These are phyloP conservation scores for Phytopythium kandeliae DNA, from an alignment of 352 stramenopile species.

Conservation along the genomic window DNA sequence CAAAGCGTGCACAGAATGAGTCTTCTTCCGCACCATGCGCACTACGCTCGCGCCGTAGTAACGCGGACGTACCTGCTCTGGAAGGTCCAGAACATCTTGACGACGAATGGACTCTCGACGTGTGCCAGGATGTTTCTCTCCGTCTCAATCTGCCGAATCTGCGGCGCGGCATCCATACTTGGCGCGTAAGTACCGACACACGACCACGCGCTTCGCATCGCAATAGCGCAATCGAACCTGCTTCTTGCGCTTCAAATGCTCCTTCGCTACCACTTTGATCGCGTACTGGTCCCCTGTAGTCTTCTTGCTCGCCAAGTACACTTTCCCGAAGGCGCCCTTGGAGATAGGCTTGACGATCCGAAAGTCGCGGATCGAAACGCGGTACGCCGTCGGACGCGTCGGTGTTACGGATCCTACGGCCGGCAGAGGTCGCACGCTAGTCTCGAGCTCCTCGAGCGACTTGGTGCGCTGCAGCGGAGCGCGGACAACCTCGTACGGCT, in stretches of 20 bases:
- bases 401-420: constrained; percentile 1
- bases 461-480: constrained; percentile 69
- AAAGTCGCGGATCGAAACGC: constrained; percentile 80
- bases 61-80: constrained; percentile 66
- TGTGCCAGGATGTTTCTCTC: constrained; percentile 86
- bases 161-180: constrained; percentile 5
- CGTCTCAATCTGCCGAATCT: constrained; percentile 84
- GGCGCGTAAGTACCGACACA: neutral
- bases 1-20: neutral
- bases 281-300: constrained; percentile 87
- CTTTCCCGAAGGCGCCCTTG: constrained; percentile 86
- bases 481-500: constrained; percentile 23
- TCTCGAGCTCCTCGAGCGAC: constrained; percentile 67
- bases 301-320: constrained; percentile 85
- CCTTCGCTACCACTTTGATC: constrained; percentile 89
- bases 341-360: constrained; percentile 88
- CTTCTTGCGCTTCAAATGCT: constrained; percentile 87
- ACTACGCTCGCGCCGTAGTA: neutral
- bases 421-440: constrained; percentile 11
- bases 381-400: constrained; percentile 32
- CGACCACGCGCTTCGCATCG: constrained; percentile 7
- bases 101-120: constrained; percentile 87
- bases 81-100: constrained; percentile 90
- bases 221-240: constrained; percentile 30
- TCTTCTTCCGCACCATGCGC: neutral